Evolutionary conservation across 1,139 yeast species (phyloP), one percentile per base, ranked within the genome.

Genomic region (Geotrichum australiense): DNA sequence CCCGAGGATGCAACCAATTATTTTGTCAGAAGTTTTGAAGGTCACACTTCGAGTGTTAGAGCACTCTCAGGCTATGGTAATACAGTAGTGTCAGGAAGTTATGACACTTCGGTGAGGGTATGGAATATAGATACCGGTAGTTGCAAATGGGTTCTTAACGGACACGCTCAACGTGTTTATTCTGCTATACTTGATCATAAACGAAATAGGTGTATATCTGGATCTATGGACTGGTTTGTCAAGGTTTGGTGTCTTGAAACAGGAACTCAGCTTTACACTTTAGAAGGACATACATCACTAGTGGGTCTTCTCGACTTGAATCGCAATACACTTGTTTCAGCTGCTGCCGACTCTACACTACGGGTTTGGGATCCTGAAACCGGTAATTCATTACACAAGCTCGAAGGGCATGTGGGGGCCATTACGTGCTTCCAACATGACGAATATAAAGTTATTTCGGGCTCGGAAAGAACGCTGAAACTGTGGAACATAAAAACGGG

Each of bases 371-470:
- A 91, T 57, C 93, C 96, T 0, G 75, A 74, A 23, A 74, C 78
- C 4, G 94, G 95, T 19, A 73, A 74, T 31, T 72, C 78, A 45
- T 64, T 71, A 47, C 77, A 79, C 58, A 80, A 82, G 45, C 71
- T 91, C 29, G 80, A 83, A 50, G 95, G 94, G 19, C 96, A 89
- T 57, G 73, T 76, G 35, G 80, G 86, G 15, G 94, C 97, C 0
- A 89, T 91, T 40, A 87, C 97, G 0, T 89, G 97, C 49, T 87
- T 91, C 61, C 93, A 84, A 61, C 91, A 89, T 58, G 93, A 87
- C 54, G 86, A 86, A 42, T 76, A 82, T 53, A 67, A 86, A 47
- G 76, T 91, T 27, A 84, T 91, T 0, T 82, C 95, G 56, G 98
- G 98, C 0, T 81, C 94, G 46, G 95, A 84, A 54, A 66, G 76